Percentiles rank a stretch among this genome's conserved stretches.
phyloP scores from a whole-genome alignment of 768 basidiomycete genomes.

The Panellus pusillus region DNA sequence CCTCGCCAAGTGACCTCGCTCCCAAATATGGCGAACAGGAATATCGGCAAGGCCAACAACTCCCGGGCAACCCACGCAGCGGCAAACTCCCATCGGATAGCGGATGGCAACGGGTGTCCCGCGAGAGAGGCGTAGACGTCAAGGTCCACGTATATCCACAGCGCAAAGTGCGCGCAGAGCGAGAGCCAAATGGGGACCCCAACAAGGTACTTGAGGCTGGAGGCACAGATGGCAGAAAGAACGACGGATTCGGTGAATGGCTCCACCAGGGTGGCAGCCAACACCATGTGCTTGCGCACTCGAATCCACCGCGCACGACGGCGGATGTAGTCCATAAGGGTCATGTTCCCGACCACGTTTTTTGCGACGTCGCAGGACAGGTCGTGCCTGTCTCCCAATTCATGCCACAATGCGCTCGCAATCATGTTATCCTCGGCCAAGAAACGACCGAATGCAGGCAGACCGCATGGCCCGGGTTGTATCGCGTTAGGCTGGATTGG shows the following conservation, averaged over 20 bases:
- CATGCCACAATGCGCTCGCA: constrained; percentile 89
- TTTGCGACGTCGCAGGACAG: constrained; percentile 88
- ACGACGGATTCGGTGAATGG: constrained; percentile 90
- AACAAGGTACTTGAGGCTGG: constrained; percentile 51
- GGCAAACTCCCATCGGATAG: constrained; percentile 59
- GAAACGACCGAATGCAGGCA: constrained; percentile 82
- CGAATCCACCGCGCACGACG: constrained; percentile 95
- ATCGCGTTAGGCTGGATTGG: constrained; percentile 34
- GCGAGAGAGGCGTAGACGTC: constrained; percentile 79
- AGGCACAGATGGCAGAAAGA: constrained; percentile 61
- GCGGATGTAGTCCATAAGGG: constrained; percentile 80
- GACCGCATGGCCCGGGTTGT: constrained; percentile 46
- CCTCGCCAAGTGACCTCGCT: constrained; percentile 89
- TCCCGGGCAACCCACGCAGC: constrained; percentile 82
- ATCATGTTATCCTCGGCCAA: constrained; percentile 99
- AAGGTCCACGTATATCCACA: constrained; percentile 80
- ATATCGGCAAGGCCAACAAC: constrained; percentile 84
- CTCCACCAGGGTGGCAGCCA: constrained; percentile 83
- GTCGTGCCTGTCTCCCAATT: constrained; percentile 83
- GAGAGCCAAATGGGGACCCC: constrained; percentile 55
- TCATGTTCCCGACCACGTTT: constrained; percentile 89
- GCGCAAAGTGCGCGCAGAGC: constrained; percentile 55
- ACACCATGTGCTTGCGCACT: constrained; percentile 92
- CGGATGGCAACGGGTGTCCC: constrained; percentile 55
- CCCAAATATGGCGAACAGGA: constrained; percentile 78